Evolutionary conservation across 2,329 filamentous ascomycete species (phyloP), one percentile per base, ranked within the genome.

Genomic region (Monosporascus cannonballus): DNA sequence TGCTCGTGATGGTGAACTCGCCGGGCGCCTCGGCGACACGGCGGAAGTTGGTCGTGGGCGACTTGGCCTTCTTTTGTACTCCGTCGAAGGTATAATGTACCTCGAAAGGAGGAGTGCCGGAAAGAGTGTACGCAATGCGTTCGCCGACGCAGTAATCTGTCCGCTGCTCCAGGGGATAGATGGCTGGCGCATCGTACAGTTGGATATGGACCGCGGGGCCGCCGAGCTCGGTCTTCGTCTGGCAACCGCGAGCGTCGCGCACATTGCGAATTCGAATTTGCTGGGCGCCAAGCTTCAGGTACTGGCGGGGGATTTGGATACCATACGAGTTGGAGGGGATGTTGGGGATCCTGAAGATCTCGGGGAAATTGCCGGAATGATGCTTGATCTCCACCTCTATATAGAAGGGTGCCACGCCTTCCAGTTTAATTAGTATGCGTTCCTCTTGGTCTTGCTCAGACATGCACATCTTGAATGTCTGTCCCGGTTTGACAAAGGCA

Each of bases 111-210:
- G 91, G 86, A 51, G 89, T 89, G 45, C 94, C 95, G 1, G 90
- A 90, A 6, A 99, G 83, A 0, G 90, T 91, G 72, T 96, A 99
- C 3, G 89, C 88, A 59, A 99, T 87, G 51, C 92, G 87, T 69
- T 99, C 94, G 59, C 95, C 94, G 11, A 99, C 92, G 70, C 94
- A 99, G 72, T 93, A 96, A 72, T 99, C 90, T 17, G 79, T 79
- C 55, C 89, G 85, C 24, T 88, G 85, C 65, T 97, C 92, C 37
- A 96, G 79, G 3, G 93, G 85, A 54, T 92, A 89, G 62, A 97
- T 96, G 6, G 89, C 89, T 1, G 94, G 94, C 1, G 94, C 90
- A 63, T 97, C 91, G 62, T 92, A 96, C 7, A 99, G 89, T 55
- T 93, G 87, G 48, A 99, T 89, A 64, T 95, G 88, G 17, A 99